Conservation (phyloP, 1,284 basidiomycete genomes). For the Fomitopsis schrenkii region DNA sequence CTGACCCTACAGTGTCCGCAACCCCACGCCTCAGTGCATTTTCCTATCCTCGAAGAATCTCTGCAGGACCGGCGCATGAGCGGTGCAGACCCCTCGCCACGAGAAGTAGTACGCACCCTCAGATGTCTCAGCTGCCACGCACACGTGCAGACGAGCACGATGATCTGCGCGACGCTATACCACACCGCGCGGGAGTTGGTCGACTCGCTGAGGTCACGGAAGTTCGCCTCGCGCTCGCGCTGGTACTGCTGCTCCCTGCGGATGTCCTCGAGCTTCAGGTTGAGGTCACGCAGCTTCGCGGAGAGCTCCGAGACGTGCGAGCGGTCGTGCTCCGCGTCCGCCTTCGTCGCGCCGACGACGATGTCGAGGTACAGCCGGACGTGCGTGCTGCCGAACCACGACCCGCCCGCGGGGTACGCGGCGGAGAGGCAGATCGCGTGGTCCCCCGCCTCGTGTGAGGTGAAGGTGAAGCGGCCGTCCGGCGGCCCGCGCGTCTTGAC, state of each 20-base stretch:
- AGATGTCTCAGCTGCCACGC: conserved; percentile 93
- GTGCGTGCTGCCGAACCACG: conserved; percentile 78
- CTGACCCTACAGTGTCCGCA: background rate
- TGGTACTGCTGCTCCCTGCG: conserved; percentile 97
- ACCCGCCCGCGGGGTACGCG: conserved; percentile 75
- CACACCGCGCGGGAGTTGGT: conserved; percentile 91
- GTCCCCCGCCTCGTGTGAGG: conserved; percentile 94
- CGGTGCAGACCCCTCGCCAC: background rate
- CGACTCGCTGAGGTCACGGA: conserved; percentile 82
- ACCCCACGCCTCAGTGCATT: conserved; percentile 47
- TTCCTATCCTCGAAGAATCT: conserved; percentile 90
- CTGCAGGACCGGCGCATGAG: conserved; percentile 34
- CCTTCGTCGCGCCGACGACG: conserved; percentile 83
- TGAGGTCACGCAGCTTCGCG: conserved; percentile 85
- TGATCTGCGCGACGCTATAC: conserved; percentile 89
- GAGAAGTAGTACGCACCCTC: conserved; percentile 51
- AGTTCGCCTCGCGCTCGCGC: conserved; percentile 91
- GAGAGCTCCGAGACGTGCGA: conserved; percentile 88
- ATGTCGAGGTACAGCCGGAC: conserved; percentile 95
- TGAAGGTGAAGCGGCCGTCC: conserved; percentile 95
- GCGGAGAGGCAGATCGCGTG: conserved; percentile 95
- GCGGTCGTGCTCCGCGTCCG: conserved; percentile 79
- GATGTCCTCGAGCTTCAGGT: conserved; percentile 90
- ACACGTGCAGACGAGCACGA: conserved; percentile 81
- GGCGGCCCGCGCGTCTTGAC: conserved; percentile 87